These are phyloP conservation scores for Straminergon stramineum DNA, from an alignment of 225 moss, liverwort and hornwort genomes.

Conservation along the genomic window DNA sequence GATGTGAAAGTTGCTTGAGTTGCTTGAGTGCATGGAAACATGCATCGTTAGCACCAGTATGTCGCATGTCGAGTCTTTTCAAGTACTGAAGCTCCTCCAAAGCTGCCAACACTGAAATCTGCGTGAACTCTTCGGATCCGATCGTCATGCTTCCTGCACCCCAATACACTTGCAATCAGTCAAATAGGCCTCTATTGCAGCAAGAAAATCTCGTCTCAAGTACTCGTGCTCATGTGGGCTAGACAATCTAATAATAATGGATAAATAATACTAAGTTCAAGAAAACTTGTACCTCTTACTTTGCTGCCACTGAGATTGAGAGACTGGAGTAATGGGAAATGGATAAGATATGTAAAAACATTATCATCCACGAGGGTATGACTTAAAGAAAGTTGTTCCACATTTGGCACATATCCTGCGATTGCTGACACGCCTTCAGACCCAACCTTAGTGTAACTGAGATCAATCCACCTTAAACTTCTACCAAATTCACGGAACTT, in stretches of 20 bases:
- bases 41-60: conserved; percentile 18
- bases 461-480: conserved; percentile 37
- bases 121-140: background rate
- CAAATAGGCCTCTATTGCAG: background rate
- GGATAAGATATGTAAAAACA: conserved; percentile 22
- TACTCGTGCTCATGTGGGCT: background rate
- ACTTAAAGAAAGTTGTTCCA: conserved; percentile 47
- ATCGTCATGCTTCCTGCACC: conserved; percentile 12
- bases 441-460: conserved; percentile 35
- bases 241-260: background rate
- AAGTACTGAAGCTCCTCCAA: conserved; percentile 30
- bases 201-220: background rate
- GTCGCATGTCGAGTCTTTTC: conserved; percentile 33
- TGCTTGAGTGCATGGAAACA: conserved; percentile 13
- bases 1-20: conserved; percentile 40
- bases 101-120: conserved; percentile 17
- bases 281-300: conserved; percentile 17
- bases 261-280: background rate
- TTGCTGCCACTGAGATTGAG: conserved; percentile 37
- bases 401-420: conserved; percentile 24
- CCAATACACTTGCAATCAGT: conserved; percentile 1
- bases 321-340: conserved; percentile 31
- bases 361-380: conserved; percentile 39
- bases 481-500: conserved; percentile 25
- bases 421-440: conserved; percentile 37